Evolutionary conservation across 257 asterid genomes (phyloP).

Genomic region (Salvia miltiorrhiza): DNA sequence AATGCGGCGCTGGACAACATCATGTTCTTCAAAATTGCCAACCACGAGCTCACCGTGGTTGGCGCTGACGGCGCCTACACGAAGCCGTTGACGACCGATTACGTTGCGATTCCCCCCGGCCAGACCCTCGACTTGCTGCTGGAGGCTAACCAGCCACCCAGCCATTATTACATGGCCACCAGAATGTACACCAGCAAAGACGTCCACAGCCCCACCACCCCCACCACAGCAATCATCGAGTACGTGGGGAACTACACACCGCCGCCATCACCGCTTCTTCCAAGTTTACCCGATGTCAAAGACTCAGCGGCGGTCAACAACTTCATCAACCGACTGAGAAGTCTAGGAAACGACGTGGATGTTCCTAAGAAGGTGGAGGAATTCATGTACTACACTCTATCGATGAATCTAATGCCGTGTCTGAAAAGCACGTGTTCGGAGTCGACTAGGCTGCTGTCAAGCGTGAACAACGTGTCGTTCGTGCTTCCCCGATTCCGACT

Average conservation of each 20-base stretch:
- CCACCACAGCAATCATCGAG: conserved; percentile 36
- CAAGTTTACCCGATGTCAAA: conserved; percentile 17
- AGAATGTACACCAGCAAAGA: conserved; percentile 20
- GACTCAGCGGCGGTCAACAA: conserved; percentile 19
- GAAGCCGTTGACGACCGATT: conserved; percentile 10
- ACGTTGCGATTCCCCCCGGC: conserved; percentile 52
- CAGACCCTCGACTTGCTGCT: conserved; percentile 58
- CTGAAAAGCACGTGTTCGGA: conserved; percentile 21
- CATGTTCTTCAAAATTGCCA: not conserved
- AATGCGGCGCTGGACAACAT: conserved; percentile 62
- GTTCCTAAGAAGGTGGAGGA: conserved; percentile 35
- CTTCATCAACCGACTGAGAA: conserved; percentile 25
- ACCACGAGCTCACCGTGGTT: too few species aligned
- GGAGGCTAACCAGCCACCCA: conserved; percentile 36
- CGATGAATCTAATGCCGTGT: conserved; percentile 37
- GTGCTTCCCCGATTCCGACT: conserved; percentile 16
- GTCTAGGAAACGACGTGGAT: conserved; percentile 19
- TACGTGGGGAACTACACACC: conserved; percentile 21
- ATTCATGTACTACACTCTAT: conserved; percentile 27
- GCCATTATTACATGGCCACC: conserved; percentile 55
- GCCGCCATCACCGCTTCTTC: conserved; percentile 15
- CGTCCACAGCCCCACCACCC: conserved; percentile 10
- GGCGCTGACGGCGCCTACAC: too few species aligned
- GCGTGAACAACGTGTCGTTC: conserved; percentile 42
- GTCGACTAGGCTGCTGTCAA: conserved; percentile 32